A percentile compares a stretch with the other conserved stretches of the same genome.
Evolutionary conservation across 306 rosid species (phyloP).

Genomic region (Inga laurina): DNA sequence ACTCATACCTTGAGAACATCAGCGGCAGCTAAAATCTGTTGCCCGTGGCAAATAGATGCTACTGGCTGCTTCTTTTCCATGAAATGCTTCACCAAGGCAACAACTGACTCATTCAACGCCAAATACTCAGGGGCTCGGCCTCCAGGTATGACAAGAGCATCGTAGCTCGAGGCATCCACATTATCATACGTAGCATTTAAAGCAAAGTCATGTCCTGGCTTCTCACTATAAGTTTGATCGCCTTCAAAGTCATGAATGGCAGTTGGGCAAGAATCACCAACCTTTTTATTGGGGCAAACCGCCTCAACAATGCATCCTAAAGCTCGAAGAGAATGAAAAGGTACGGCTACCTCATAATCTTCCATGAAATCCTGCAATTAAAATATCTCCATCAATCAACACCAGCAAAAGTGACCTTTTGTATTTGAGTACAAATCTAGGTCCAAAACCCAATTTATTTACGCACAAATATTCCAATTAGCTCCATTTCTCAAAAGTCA

Average conservation of each 20-base stretch:
- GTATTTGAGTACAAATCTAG: neutral
- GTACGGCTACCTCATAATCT: slow-evolving; percentile 62
- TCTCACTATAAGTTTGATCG: slow-evolving; percentile 69
- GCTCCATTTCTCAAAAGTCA: neutral
- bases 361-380: slow-evolving; percentile 71
- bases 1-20: slow-evolving; percentile 60
- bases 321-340: slow-evolving; percentile 72
- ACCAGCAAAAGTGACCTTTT: neutral
- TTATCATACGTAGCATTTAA: slow-evolving; percentile 53
- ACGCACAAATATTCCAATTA: neutral
- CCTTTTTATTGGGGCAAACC: slow-evolving; percentile 67
- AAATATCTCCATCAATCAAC: slow-evolving; percentile 1
- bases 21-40: slow-evolving; percentile 69
- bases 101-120: slow-evolving; percentile 31
- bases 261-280: slow-evolving; percentile 63
- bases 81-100: slow-evolving; percentile 36
- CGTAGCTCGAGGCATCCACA: slow-evolving; percentile 53
- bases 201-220: slow-evolving; percentile 61
- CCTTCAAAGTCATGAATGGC: slow-evolving; percentile 85
- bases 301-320: slow-evolving; percentile 72
- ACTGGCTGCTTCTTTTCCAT: slow-evolving; percentile 29
- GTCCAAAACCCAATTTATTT: neutral
- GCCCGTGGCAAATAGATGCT: slow-evolving; percentile 48
- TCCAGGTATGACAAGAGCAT: slow-evolving; percentile 38
- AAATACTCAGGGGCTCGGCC: slow-evolving; percentile 29